Conservation (phyloP, 306 rosid genomes). For the Comarum palustre region DNA sequence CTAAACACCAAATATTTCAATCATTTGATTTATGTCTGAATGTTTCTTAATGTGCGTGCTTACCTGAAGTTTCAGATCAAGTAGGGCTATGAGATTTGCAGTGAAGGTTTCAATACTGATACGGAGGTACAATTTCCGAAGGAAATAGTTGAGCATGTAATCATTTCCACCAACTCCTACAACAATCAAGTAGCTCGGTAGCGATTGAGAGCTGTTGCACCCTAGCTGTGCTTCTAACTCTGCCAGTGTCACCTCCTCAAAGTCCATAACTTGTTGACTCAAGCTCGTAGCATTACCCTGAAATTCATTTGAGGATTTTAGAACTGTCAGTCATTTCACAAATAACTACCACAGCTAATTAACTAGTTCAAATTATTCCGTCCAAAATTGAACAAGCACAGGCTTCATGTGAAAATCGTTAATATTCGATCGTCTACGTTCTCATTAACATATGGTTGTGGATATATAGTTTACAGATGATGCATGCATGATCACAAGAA, state of each 20-base stretch:
- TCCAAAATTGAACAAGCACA: too few relatives aligned
- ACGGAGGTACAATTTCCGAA: constrained; percentile 6
- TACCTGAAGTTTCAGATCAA: constrained; percentile 24
- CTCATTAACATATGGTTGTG: too few relatives aligned
- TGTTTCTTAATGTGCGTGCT: not conserved
- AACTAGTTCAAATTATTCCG: too few relatives aligned
- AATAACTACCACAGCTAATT: too few relatives aligned
- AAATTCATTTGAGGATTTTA: too few relatives aligned
- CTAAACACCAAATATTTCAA: not conserved
- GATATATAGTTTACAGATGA: not conserved
- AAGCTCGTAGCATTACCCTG: constrained; percentile 41
- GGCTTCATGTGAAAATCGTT: not conserved
- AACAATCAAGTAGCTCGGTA: constrained; percentile 39
- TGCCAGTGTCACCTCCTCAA: constrained; percentile 40
- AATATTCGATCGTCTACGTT: not conserved
- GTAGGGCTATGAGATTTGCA: constrained; percentile 27
- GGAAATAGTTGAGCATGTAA: constrained; percentile 44
- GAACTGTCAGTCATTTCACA: too few relatives aligned
- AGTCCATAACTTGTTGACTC: constrained; percentile 37
- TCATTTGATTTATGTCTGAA: not conserved
- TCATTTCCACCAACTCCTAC: constrained; percentile 51
- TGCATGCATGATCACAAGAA: not conserved
- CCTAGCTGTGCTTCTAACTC: constrained; percentile 24
- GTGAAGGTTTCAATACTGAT: constrained; percentile 30
- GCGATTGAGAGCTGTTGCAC: not conserved